Conservation (phyloP, 2,329 filamentous ascomycete genomes). For the Xylariaceae sp. region DNA sequence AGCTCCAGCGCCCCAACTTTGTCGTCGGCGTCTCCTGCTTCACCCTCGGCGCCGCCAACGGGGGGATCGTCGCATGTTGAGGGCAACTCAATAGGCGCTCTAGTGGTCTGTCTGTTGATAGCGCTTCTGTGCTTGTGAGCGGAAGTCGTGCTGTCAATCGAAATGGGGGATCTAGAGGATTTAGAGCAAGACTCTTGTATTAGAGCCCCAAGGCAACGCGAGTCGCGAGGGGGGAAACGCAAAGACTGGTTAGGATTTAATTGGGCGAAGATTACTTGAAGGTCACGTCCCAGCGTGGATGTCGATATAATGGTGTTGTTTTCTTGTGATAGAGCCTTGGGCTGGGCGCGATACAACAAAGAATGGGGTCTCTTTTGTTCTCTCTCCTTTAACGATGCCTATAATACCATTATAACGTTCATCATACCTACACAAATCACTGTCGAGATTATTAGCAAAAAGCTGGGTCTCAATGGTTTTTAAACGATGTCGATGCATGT, state of each 20-base stretch:
- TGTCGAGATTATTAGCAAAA: too few relatives aligned
- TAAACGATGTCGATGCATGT: too few relatives aligned
- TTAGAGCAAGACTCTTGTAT: not conserved
- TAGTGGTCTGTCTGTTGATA: constrained; percentile 34
- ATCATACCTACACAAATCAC: too few relatives aligned
- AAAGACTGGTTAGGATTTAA: constrained; percentile 5
- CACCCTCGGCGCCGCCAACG: constrained; percentile 28
- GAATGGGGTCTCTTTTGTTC: too few relatives aligned
- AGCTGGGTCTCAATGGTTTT: too few relatives aligned
- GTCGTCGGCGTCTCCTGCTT: constrained; percentile 18
- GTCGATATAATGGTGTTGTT: constrained; percentile 3
- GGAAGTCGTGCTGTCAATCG: not conserved
- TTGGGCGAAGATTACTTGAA: constrained; percentile 2
- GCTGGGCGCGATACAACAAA: too few relatives aligned
- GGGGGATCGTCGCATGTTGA: constrained; percentile 32
- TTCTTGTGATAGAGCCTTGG: too few relatives aligned
- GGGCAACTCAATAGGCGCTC: constrained; percentile 34
- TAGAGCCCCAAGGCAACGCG: not conserved
- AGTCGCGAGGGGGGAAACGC: not conserved
- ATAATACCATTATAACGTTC: too few relatives aligned
- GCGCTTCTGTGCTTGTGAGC: constrained; percentile 37
- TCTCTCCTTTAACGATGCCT: too few relatives aligned
- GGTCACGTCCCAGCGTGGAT: constrained; percentile 1
- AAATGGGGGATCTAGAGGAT: not conserved
- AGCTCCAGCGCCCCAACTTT: constrained; percentile 18